These are phyloP conservation scores for Russula emetica DNA, from an alignment of 768 basidiomycete genomes.

Conservation along the genomic window DNA sequence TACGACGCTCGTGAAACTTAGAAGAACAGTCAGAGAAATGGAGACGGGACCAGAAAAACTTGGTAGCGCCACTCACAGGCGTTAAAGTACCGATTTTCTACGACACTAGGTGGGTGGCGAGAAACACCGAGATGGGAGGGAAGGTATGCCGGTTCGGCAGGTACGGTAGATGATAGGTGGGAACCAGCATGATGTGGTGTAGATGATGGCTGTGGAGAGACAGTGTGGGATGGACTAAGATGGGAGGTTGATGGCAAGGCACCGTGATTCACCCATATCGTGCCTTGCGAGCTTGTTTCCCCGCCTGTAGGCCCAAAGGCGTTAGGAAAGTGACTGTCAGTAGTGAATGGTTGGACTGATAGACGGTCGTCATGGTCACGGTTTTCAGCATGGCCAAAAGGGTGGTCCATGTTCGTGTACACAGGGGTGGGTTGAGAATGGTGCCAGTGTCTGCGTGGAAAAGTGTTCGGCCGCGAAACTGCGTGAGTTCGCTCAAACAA, in stretches of 20 bases:
- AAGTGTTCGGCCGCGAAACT: slow-evolving; percentile 50
- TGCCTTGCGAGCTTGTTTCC: background rate
- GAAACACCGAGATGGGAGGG: background rate
- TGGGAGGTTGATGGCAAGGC: background rate
- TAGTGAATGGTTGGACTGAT: background rate
- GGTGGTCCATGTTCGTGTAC: background rate
- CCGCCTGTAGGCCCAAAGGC: background rate
- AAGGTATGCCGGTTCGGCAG: too few species aligned
- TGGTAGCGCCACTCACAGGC: too few species aligned
- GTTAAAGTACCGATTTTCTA: too few species aligned
- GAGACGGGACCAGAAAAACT: too few species aligned
- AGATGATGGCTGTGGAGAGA: background rate
- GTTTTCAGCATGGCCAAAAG: background rate
- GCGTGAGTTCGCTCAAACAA: slow-evolving; percentile 77
- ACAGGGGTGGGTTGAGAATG: background rate
- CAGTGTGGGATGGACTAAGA: background rate
- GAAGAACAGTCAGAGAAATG: too few species aligned
- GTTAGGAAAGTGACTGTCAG: background rate
- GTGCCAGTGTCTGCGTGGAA: slow-evolving; percentile 16
- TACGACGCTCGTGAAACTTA: too few species aligned
- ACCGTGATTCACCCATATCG: background rate
- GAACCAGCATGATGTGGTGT: background rate
- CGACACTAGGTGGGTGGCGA: background rate
- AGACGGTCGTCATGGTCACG: background rate
- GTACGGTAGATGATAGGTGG: background rate